These are phyloP conservation scores for Daldinia vernicosa DNA, from an alignment of 495 filamentous ascomycete genomes.

Conservation along the genomic window DNA sequence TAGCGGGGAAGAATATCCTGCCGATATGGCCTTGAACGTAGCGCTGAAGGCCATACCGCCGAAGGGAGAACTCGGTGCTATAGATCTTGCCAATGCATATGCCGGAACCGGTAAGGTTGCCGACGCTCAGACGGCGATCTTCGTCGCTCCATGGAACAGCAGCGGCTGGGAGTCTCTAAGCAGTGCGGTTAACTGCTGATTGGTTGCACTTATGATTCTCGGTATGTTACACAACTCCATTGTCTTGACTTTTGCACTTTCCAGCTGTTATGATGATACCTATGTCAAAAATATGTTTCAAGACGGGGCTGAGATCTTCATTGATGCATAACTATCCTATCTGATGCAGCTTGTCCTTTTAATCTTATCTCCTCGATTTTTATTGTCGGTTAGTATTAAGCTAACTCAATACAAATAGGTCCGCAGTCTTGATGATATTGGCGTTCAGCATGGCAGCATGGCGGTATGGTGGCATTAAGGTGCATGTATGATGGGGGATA, in stretches of 20 bases:
- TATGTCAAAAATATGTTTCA: conserved; percentile 48
- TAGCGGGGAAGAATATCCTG: conserved; percentile 64
- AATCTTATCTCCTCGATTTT: background rate
- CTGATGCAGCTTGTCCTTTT: conserved; percentile 24
- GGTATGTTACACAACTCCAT: conserved; percentile 17
- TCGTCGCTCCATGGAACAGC: conserved; percentile 81
- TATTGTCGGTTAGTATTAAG: background rate
- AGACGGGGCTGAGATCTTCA: conserved; percentile 49
- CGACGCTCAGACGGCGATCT: conserved; percentile 79
- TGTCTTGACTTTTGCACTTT: background rate
- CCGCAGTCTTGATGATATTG: background rate
- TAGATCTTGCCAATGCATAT: conserved; percentile 77
- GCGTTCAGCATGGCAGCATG: background rate
- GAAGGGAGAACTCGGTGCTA: conserved; percentile 69
- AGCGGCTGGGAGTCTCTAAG: conserved; percentile 67
- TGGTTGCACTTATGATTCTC: conserved; percentile 7
- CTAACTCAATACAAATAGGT: conserved; percentile 16
- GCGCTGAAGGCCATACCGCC: conserved; percentile 79
- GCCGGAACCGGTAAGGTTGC: conserved; percentile 73
- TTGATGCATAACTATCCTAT: conserved; percentile 44
- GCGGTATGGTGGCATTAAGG: background rate
- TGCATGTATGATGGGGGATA: conserved; percentile 5
- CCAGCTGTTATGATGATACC: conserved; percentile 43
- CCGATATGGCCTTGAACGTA: conserved; percentile 82
- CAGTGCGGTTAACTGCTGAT: conserved; percentile 42